phyloP scores from a whole-genome alignment of 169 alveolate species.

The Plasmodium gonderi region DNA sequence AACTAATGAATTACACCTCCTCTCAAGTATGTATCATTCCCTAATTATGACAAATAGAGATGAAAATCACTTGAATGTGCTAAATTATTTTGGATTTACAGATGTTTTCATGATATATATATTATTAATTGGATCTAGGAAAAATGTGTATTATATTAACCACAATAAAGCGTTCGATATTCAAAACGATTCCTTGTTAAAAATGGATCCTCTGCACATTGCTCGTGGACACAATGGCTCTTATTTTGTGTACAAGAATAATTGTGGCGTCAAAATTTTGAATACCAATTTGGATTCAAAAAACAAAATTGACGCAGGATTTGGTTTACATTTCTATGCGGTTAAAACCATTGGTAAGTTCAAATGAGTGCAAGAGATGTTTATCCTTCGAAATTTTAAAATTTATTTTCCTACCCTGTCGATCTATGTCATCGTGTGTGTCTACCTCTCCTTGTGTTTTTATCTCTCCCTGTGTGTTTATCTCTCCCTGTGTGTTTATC shows the following conservation, averaged over 20 bases:
- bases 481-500: too few species aligned
- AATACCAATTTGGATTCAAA: background rate
- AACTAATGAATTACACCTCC: slow-evolving; percentile 12
- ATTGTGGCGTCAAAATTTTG: slow-evolving; percentile 1
- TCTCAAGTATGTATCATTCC: slow-evolving; percentile 31
- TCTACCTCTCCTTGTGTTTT: too few species aligned
- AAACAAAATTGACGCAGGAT: slow-evolving; percentile 44
- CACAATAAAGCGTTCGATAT: slow-evolving; percentile 15
- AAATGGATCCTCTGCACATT: slow-evolving; percentile 18
- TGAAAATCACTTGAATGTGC: slow-evolving; percentile 36
- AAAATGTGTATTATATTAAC: slow-evolving; percentile 36
- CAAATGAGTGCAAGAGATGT: background rate
- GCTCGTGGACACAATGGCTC: slow-evolving; percentile 8
- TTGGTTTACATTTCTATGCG: slow-evolving; percentile 7
- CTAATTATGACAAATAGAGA: slow-evolving; percentile 23
- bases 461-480: too few species aligned
- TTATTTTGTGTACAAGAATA: slow-evolving; percentile 3
- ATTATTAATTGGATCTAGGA: background rate
- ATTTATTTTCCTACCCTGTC: too few species aligned
- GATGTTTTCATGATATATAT: slow-evolving; percentile 46
- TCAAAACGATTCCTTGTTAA: background rate
- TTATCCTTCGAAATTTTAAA: too few species aligned
- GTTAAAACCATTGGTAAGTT: slow-evolving; percentile 22
- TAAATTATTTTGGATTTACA: slow-evolving; percentile 60
- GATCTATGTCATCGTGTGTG: too few species aligned